Evolutionary conservation across 768 basidiomycete species (phyloP), one percentile per base, ranked within the genome.

Genomic region (Terana coerulea): DNA sequence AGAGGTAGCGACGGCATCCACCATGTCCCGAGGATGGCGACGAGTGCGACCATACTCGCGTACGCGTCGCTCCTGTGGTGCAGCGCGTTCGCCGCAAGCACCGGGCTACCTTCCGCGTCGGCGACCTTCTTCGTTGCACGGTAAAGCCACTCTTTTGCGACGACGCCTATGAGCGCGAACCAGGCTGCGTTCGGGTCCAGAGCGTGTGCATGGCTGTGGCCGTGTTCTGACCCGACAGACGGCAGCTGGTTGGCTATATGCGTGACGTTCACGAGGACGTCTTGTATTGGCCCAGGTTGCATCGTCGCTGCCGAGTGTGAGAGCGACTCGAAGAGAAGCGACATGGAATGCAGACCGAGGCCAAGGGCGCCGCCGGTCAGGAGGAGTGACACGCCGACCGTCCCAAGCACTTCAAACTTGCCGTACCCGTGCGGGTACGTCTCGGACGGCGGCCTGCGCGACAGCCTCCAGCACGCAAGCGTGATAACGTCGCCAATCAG

Each of bases 21-120:
- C 74, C 90, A 90, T 9, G 86, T 91, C 11, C 95, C 93, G 7
- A 98, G 69, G 62, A 99, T 99, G 14, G 95, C 95, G 40, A 88
- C 78, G 49, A 98, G 80, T 10, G 95, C 93, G 48, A 99, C 92
- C 43, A 87, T 59, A 60, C 93, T 95, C 3, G 93, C 94, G 63
- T 94, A 92, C 5, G 92, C 93, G 66, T 99, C 97, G 57, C 91
- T 94, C n/a, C 97, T 81, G 69, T 99, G 97, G 67, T 98, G 95
- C 50, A 94, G 78, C 5, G 95, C 97, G 66, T 98, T 99, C n/a
- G 97, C 97, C 17, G 86, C 73, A 47, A 99, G 70, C 0, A 99
- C 97, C 3, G 91, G 90, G 61, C 88, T 91, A 60, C 84, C 84
- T 68, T 98, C 94, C 60, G 91, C 82, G 51, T 91, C 83, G 10